Conservation (phyloP, 2,329 filamentous ascomycete species). For the Triangularia setosa region DNA sequence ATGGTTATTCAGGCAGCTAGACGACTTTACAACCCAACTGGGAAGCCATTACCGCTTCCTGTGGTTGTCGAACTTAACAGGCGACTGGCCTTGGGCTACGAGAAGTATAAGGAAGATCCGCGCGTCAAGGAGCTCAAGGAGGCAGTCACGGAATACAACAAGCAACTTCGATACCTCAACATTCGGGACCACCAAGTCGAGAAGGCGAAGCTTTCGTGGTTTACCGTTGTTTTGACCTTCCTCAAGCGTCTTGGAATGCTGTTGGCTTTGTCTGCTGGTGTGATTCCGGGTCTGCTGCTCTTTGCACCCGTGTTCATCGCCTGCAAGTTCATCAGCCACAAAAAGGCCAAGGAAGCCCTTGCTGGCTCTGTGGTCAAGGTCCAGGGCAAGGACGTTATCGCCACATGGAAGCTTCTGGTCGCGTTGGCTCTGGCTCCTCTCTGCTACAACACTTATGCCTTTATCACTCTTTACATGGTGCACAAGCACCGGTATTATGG, state of each 20-base stretch:
- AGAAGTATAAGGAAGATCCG: slow-evolving; percentile 85
- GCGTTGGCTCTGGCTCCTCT: slow-evolving; percentile 77
- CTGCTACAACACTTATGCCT: slow-evolving; percentile 77
- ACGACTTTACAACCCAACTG: slow-evolving; percentile 88
- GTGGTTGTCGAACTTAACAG: slow-evolving; percentile 93
- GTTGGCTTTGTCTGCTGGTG: slow-evolving; percentile 69
- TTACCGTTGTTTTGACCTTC: slow-evolving; percentile 70
- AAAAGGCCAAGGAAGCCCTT: slow-evolving; percentile 78
- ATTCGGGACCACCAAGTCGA: slow-evolving; percentile 92
- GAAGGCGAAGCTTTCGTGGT: slow-evolving; percentile 78
- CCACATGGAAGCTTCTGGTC: slow-evolving; percentile 92
- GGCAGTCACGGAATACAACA: slow-evolving; percentile 80
- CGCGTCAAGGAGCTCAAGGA: slow-evolving; percentile 73
- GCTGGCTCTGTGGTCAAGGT: slow-evolving; percentile 86
- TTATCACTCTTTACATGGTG: slow-evolving; percentile 70
- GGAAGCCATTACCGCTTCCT: slow-evolving; percentile 87
- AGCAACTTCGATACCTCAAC: slow-evolving; percentile 76
- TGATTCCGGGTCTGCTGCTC: slow-evolving; percentile 79
- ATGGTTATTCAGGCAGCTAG: slow-evolving; percentile 96
- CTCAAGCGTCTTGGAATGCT: slow-evolving; percentile 80
- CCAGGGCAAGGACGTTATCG: slow-evolving; percentile 83
- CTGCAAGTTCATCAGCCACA: slow-evolving; percentile 75
- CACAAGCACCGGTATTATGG: slow-evolving; percentile 79
- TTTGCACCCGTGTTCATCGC: slow-evolving; percentile 86
- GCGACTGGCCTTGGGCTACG: slow-evolving; percentile 85